Percentiles rank a stretch among this genome's conserved stretches.
Conservation (phyloP, 495 filamentous ascomycete species). For the Neurospora sp. region DNA sequence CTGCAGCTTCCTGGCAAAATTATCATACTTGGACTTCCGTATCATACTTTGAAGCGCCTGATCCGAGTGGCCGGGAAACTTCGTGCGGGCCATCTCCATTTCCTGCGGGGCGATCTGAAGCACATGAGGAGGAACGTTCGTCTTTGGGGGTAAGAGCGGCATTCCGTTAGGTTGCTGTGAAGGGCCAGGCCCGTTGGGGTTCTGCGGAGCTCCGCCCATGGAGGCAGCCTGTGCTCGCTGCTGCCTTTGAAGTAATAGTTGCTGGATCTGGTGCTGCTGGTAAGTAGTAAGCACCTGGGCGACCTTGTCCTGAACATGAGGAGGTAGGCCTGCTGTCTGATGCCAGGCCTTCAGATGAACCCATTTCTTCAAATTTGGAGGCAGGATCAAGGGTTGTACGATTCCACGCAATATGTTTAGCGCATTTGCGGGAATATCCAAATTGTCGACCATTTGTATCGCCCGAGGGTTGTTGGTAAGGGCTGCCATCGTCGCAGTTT, state of each 20-base stretch:
- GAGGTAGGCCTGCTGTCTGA: slow-evolving; percentile 34
- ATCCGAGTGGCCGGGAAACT: background rate
- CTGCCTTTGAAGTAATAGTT: slow-evolving; percentile 4
- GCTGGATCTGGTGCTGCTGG: slow-evolving; percentile 47
- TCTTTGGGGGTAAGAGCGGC: background rate
- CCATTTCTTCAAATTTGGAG: slow-evolving; percentile 61
- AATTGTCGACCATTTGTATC: slow-evolving; percentile 24
- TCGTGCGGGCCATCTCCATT: background rate
- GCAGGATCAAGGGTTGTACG: slow-evolving; percentile 19
- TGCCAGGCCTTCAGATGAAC: slow-evolving; percentile 55
- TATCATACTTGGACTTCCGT: background rate
- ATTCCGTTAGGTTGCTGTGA: background rate
- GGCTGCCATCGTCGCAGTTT: background rate
- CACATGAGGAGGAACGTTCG: background rate
- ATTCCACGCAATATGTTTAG: slow-evolving; percentile 11
- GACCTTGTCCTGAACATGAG: slow-evolving; percentile 24
- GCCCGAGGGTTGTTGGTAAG: slow-evolving; percentile 1
- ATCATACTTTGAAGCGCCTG: background rate
- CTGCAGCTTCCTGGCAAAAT: background rate
- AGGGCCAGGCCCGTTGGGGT: background rate
- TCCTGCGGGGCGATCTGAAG: slow-evolving; percentile 2
- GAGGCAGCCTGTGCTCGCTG: slow-evolving; percentile 9
- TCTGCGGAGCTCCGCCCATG: background rate
- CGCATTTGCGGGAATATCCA: slow-evolving; percentile 23
- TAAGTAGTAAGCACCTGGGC: slow-evolving; percentile 36